Conservation (phyloP, 2,329 filamentous ascomycete species). For the Aureobasidium namibiae region DNA sequence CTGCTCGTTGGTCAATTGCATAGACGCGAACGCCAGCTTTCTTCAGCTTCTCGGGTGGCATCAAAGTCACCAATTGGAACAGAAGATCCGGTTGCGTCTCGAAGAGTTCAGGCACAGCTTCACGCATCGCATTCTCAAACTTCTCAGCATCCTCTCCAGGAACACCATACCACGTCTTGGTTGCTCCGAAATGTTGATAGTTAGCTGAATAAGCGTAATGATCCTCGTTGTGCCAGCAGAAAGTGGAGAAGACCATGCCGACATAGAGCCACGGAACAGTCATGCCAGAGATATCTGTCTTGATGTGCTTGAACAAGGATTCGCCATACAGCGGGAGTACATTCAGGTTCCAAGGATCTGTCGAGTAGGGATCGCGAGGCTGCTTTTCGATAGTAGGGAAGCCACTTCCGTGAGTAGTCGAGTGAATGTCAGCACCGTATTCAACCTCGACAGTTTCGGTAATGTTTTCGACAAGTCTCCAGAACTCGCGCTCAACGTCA, state of each 20-base stretch:
- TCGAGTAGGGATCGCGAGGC: conserved; percentile 76
- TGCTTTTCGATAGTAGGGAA: conserved; percentile 92
- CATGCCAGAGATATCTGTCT: conserved; percentile 97
- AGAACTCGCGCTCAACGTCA: conserved; percentile 93
- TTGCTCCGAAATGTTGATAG: conserved; percentile 95
- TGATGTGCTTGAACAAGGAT: conserved; percentile 93
- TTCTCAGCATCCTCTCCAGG: conserved; percentile 88
- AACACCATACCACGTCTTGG: conserved; percentile 99
- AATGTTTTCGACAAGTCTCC: conserved; percentile 85
- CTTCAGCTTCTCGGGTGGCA: conserved; percentile 85
- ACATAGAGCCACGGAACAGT: conserved; percentile 99
- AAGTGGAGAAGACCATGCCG: conserved; percentile 98
- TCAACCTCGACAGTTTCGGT: conserved; percentile 97
- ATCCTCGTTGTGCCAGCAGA: conserved; percentile 99
- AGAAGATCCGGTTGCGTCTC: conserved; percentile 93
- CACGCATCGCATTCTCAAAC: conserved; percentile 90
- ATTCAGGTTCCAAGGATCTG: conserved; percentile 93
- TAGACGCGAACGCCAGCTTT: conserved; percentile 91
- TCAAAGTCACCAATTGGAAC: conserved; percentile 92
- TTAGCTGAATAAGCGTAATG: conserved; percentile 97
- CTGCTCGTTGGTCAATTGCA: conserved; percentile 89
- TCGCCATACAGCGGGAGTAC: conserved; percentile 83
- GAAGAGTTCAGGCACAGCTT: conserved; percentile 91
- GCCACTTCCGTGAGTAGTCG: conserved; percentile 92
- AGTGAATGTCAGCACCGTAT: conserved; percentile 96